A percentile compares a stretch with the other conserved stretches of the same genome.
phyloP scores from a whole-genome alignment of 129 eudicot species.

The Saposhnikovia divaricata region DNA sequence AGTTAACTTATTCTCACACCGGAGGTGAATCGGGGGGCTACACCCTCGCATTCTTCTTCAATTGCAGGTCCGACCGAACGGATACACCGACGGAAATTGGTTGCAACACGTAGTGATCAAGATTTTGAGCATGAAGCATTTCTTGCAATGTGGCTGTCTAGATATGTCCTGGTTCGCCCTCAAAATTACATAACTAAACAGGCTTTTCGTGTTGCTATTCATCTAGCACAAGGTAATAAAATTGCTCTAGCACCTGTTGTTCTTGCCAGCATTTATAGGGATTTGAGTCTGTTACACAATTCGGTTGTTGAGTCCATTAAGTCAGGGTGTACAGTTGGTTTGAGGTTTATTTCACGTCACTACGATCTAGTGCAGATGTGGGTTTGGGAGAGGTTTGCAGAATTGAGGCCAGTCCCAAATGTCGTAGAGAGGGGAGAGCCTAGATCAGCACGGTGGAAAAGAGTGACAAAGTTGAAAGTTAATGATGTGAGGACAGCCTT shows the following conservation, averaged over 20 bases:
- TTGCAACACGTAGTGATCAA: too few species aligned
- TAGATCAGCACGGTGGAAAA: constrained; percentile 16
- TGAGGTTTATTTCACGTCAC: neutral
- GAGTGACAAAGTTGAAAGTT: neutral
- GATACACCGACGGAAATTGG: too few species aligned
- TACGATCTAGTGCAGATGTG: constrained; percentile 29
- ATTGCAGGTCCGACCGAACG: too few species aligned
- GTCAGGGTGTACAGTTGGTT: neutral
- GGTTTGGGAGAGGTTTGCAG: constrained; percentile 39
- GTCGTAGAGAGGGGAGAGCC: constrained; percentile 11
- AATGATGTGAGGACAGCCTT: neutral
- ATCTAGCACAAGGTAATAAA: constrained; percentile 29
- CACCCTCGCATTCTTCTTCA: too few species aligned
- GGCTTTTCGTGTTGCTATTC: constrained; percentile 27
- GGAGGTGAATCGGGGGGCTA: too few species aligned
- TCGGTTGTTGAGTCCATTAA: constrained; percentile 3
- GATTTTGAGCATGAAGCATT: constrained; percentile 54
- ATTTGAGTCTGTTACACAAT: constrained; percentile 22
- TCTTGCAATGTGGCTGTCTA: constrained; percentile 42
- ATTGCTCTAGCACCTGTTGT: constrained; percentile 52
- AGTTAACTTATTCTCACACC: too few species aligned
- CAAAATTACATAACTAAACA: neutral
- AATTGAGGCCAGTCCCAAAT: neutral
- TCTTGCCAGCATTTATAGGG: constrained; percentile 44
- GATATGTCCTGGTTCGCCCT: constrained; percentile 20